Base-by-base conservation (phyloP, 345 rosid species). In the Lumnitzera racemosa region DNA sequence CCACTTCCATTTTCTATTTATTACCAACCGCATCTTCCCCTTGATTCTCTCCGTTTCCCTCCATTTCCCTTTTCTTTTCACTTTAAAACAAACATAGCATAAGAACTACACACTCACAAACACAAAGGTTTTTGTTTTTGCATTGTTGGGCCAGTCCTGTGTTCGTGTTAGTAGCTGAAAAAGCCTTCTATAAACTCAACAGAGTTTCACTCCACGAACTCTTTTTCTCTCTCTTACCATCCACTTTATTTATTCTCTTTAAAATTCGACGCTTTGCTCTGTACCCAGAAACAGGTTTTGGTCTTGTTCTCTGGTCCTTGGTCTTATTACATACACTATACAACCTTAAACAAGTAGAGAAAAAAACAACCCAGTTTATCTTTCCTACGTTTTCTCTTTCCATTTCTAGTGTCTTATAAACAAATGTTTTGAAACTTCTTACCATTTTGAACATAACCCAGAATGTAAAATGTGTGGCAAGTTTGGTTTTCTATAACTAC, bases 261-360 rank as follows among this genome's bases (percentile, higher is more conserved):
- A 6, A 81, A 81, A 69, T 72, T 76, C 66, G 70, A 77, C 81
- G 58, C 78, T 75, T 78, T 71, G 74, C 68, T 64, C 73, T 76
- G 76, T 77, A 51, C 72, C 73, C 74, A 59, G 65, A 78, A 65
- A 54, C 25, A 57, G 54, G 41, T 49, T 16, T 59, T 75, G 63
- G 64, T 67, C 29, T 61, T 14, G 61, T 49, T 49, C 25, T 58
- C 46, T 70, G 59, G 46, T 46, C 46, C 51, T 53, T 69, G 58
- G 90, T 81, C 85, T 73, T 74, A 72, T 82, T 76, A 55, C 66
- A 36, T 9, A 4, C 43, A 36, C 43, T 5, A 36, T 9, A 36
- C 7, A 36, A 36, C 43, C 43, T 36, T 36, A 36, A 36, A 36
- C 43, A 36, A 36, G 43, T 36, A 36, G 9, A 36, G 43, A 5